A percentile compares a stretch with the other conserved stretches of the same genome.
Conservation (phyloP, 768 basidiomycete genomes). For the Leccinum aurantiacum region DNA sequence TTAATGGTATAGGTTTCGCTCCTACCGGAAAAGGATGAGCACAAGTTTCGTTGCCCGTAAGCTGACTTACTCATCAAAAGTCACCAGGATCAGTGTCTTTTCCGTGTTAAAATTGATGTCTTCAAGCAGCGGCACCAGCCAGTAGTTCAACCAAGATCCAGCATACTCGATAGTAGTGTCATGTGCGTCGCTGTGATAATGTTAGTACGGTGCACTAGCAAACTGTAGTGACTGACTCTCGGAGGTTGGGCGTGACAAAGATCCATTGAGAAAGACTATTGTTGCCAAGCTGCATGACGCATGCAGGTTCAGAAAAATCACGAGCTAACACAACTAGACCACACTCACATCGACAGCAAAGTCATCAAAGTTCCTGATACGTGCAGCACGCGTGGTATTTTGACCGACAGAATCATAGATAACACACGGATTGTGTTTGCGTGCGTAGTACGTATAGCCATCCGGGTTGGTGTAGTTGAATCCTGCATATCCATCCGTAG, state of each 20-base stretch:
- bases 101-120: constrained; percentile 53
- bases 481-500: constrained; percentile 45
- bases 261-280: constrained; percentile 56
- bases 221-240: constrained; percentile 19
- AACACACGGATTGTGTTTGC: constrained; percentile 57
- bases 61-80: constrained; percentile 58
- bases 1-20: constrained; percentile 36
- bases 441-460: constrained; percentile 50
- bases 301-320: background rate
- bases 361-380: constrained; percentile 61
- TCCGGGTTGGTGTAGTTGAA: constrained; percentile 35
- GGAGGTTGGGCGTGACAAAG: constrained; percentile 62
- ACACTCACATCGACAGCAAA: constrained; percentile 50
- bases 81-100: constrained; percentile 56
- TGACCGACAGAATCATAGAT: constrained; percentile 51
- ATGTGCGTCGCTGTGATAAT: constrained; percentile 51
- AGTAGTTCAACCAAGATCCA: constrained; percentile 46
- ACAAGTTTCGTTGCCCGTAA: background rate
- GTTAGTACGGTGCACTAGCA: background rate
- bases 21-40: constrained; percentile 8
- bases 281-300: constrained; percentile 28
- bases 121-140: constrained; percentile 50
- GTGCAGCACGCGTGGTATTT: constrained; percentile 39
- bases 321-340: background rate
- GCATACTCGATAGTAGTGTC: constrained; percentile 55